A percentile compares a stretch with the other conserved stretches of the same genome.
phyloP scores from a whole-genome alignment of 306 rosid genomes.

The Sicyos baderoa region DNA sequence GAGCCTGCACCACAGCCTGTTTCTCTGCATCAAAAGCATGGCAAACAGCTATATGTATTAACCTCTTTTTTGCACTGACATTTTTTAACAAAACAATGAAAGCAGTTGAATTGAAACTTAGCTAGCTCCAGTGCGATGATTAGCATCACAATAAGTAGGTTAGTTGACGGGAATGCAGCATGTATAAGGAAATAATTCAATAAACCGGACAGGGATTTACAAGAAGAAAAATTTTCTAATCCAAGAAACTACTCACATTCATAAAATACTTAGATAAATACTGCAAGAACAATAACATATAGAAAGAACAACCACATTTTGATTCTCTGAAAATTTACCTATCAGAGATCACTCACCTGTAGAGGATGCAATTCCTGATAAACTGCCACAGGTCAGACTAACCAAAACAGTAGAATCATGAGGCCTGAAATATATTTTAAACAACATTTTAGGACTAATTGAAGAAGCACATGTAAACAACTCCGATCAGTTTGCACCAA shows the following conservation, averaged over 20 bases:
- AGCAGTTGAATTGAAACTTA: conserved; percentile 27
- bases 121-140: conserved; percentile 27
- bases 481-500: not conserved
- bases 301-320: not conserved
- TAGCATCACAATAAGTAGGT: conserved; percentile 25
- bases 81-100: conserved; percentile 31
- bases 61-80: conserved; percentile 32
- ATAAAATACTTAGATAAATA: not conserved
- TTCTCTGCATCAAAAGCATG: conserved; percentile 97
- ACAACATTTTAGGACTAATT: not conserved
- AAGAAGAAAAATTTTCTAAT: not conserved
- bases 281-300: not conserved
- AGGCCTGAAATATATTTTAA: conserved; percentile 37
- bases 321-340: conserved; percentile 6
- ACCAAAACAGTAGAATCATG: conserved; percentile 59
- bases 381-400: conserved; percentile 92
- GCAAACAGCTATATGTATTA: conserved; percentile 59
- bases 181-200: conserved; percentile 9
- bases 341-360: conserved; percentile 68
- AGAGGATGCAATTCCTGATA: conserved; percentile 93
- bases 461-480: not conserved
- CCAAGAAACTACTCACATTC: not conserved
- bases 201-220: not conserved
- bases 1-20: conserved; percentile 72
- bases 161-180: conserved; percentile 22